Evolutionary conservation across 1,284 basidiomycete genomes (phyloP).

Genomic region (Vanrija humicola): DNA sequence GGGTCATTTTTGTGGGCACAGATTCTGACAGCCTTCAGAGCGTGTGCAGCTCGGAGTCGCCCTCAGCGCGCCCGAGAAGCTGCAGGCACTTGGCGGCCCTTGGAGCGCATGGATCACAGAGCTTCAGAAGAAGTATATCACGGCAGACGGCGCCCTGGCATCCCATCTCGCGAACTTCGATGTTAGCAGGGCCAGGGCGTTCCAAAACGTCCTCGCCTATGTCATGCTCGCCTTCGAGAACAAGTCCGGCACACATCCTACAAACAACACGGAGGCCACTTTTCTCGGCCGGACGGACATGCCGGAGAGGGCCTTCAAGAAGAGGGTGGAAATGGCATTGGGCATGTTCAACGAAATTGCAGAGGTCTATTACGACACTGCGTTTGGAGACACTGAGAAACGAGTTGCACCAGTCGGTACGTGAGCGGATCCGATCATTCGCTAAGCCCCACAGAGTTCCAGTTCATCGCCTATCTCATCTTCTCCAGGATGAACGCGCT

Average conservation of each 20-base stretch:
- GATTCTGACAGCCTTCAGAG: slow-evolving; percentile 24
- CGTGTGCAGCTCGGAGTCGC: slow-evolving; percentile 46
- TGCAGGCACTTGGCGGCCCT: slow-evolving; percentile 37
- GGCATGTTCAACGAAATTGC: slow-evolving; percentile 33
- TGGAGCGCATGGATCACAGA: slow-evolving; percentile 30
- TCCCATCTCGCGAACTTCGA: slow-evolving; percentile 18
- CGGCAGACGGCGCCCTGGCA: slow-evolving; percentile 16
- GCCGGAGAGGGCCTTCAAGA: slow-evolving; percentile 28
- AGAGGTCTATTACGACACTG: slow-evolving; percentile 19
- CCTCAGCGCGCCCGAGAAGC: slow-evolving; percentile 41
- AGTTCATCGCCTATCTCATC: slow-evolving; percentile 32
- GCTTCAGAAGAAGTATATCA: slow-evolving; percentile 33
- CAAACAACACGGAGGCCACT: slow-evolving; percentile 1
- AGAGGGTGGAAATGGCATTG: slow-evolving; percentile 29
- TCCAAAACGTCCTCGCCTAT: slow-evolving; percentile 28
- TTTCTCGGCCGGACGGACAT: slow-evolving; percentile 24
- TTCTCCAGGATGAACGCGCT: slow-evolving; percentile 28
- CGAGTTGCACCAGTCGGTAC: slow-evolving; percentile 41
- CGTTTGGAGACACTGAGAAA: slow-evolving; percentile 25
- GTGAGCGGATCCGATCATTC: slow-evolving; percentile 1
- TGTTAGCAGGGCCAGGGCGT: slow-evolving; percentile 23
- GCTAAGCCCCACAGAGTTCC: slow-evolving; percentile 29
- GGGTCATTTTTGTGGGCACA: slow-evolving; percentile 3
- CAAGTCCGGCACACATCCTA: background rate
- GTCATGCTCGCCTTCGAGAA: slow-evolving; percentile 19